phyloP scores from a whole-genome alignment of 1,139 yeast species.

The Hyphopichia khmerensis region DNA sequence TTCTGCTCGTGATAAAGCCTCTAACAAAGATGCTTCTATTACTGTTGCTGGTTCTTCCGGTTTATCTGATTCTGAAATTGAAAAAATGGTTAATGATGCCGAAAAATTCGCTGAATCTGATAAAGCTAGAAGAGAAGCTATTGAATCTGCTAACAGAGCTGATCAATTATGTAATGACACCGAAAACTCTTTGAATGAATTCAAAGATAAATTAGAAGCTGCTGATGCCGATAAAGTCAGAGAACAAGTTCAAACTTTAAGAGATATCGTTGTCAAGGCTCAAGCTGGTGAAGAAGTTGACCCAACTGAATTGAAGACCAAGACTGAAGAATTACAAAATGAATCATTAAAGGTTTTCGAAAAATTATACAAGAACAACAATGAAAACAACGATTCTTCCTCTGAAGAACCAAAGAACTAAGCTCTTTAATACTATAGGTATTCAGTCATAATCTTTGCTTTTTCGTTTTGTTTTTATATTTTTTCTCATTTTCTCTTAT shows the following conservation, averaged over 20 bases:
- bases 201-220: conserved; percentile 88
- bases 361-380: conserved; percentile 85
- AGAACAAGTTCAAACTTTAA: conserved; percentile 72
- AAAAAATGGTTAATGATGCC: conserved; percentile 97
- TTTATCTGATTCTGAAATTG: conserved; percentile 92
- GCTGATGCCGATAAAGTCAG: conserved; percentile 85
- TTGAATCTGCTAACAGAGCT: conserved; percentile 95
- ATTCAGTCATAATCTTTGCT: not conserved
- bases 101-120: conserved; percentile 97
- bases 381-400: conserved; percentile 27
- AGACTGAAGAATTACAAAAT: conserved; percentile 92
- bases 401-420: conserved; percentile 48
- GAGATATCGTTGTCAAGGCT: conserved; percentile 90
- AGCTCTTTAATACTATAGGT: conserved; percentile 9
- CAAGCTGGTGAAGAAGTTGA: conserved; percentile 90
- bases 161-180: conserved; percentile 96
- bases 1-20: conserved; percentile 97
- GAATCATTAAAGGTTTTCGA: conserved; percentile 92
- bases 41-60: conserved; percentile 99
- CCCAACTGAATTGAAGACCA: conserved; percentile 80
- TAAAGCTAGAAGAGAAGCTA: conserved; percentile 90
- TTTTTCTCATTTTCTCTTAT: no score
- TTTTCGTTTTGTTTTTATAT: no score
- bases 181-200: conserved; percentile 90
- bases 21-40: conserved; percentile 97